These are phyloP conservation scores for Botrytis medusae DNA, from an alignment of 2,329 filamentous ascomycete genomes.

Conservation along the genomic window DNA sequence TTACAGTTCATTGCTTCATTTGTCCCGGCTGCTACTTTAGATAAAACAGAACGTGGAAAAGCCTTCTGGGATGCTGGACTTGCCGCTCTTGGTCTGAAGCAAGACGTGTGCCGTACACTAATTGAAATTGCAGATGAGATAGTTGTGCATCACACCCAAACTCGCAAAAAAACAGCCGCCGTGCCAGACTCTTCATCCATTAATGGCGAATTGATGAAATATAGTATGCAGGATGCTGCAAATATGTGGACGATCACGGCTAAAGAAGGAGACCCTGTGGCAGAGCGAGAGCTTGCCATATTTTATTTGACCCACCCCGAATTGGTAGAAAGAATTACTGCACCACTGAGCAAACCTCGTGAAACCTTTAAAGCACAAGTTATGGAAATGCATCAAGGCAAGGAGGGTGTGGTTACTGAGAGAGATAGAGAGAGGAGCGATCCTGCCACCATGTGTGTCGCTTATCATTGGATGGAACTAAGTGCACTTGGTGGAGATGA, in stretches of 20 bases:
- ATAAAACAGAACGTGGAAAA: slow-evolving; percentile 65
- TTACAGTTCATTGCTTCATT: slow-evolving; percentile 72
- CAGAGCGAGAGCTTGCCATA: slow-evolving; percentile 88
- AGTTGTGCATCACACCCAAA: slow-evolving; percentile 65
- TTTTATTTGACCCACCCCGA: slow-evolving; percentile 93
- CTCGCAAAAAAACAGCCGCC: slow-evolving; percentile 47
- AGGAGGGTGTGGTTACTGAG: slow-evolving; percentile 44
- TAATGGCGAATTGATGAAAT: slow-evolving; percentile 52
- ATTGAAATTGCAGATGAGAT: slow-evolving; percentile 69
- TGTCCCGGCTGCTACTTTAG: slow-evolving; percentile 59
- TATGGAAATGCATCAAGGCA: slow-evolving; percentile 65
- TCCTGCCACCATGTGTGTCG: slow-evolving; percentile 86
- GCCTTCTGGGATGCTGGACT: slow-evolving; percentile 83
- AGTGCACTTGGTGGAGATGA: slow-evolving; percentile 84
- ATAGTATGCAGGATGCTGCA: slow-evolving; percentile 77
- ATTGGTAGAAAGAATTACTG: slow-evolving; percentile 73
- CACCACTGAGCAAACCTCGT: slow-evolving; percentile 78
- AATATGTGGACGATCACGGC: slow-evolving; percentile 91
- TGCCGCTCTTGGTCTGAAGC: slow-evolving; percentile 85
- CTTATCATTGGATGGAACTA: slow-evolving; percentile 95
- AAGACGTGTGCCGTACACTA: slow-evolving; percentile 69
- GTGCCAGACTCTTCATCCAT: slow-evolving; percentile 38
- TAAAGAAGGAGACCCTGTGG: slow-evolving; percentile 83
- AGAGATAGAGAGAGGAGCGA: slow-evolving; percentile 68
- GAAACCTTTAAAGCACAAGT: slow-evolving; percentile 90